Evolutionary conservation across 2,329 filamentous ascomycete species (phyloP), one percentile per base, ranked within the genome.

Genomic region (Arthrobotrys conoides): DNA sequence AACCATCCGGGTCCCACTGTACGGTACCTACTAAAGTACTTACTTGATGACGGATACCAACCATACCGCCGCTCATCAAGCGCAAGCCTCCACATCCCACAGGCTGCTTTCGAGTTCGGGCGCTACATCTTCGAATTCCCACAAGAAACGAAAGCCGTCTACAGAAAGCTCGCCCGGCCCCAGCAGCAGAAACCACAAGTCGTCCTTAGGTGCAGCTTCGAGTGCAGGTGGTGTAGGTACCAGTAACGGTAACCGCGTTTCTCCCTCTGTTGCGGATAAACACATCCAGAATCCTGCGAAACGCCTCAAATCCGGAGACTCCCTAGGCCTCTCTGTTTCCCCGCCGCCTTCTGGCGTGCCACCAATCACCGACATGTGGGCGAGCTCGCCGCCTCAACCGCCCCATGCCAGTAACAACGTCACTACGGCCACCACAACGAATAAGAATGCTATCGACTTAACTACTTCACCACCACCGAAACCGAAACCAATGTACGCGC

Each of bases 81-180:
- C 53, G 53, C 53, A 61, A 61, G 63, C 44, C 38, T 69, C 75
- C 53, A 72, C 75, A 30, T 71, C 73, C 36, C 61, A 59, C 53
- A 77, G 67, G 61, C 46, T 63, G 49, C 41, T 48, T 64, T 67
- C 66, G 53, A 71, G 68, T 53, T 64, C 61, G 22, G 53, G 41
- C 38, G 36, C 57, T 61, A 44, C 61, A 63, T 57, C 68, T 33
- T 65, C 44, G 44, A 46, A 46, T 20, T 46, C 48, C 36, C 64
- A 71, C 38, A 78, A 72, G 38, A 78, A 78, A 38, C 68, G 75
- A 27, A 78, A 78, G 68, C 75, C 75, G 18, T 78, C 75, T 24
- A 44, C 66, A 44, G 68, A 63, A 55, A 51, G 46, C 46, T 33
- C 64, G n/a, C 36, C 53, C 30, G 30, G 53, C 38, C 55, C 68